Base-by-base conservation (phyloP, 768 basidiomycete genomes). In the Serendipita sp. region DNA sequence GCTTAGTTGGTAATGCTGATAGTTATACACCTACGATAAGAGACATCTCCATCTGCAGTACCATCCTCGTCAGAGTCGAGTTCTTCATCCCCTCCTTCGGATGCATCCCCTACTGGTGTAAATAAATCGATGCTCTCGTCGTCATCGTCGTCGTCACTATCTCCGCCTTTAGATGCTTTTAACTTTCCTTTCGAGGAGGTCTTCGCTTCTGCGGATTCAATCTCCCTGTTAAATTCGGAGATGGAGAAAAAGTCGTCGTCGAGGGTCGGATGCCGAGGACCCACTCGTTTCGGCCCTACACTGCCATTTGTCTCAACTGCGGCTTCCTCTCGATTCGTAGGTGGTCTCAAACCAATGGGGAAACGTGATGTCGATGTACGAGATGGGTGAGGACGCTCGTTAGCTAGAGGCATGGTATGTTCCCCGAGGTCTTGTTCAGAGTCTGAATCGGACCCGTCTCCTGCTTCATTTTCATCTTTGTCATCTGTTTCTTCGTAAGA, bases 201-300 rank as follows among this genome's bases (percentile, higher is more conserved):
- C 65, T 74, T 79, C 13, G 85, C 81, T 73, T 95, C 93, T 2
- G 84, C 81, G 68, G 81, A 82, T 72, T 90, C 89, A 1, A 86
- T 86, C 72, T 92, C 84, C 2, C 84, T 80, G 70, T 98, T 96
- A 78, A 99, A 99, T 18, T 83, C 79, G 34, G 83, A 82, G 54
- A 99, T 80, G 67, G 87, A 81, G 75, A 98, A 98, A 76, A 98
- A 98, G 13, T 79, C 83, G 71, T 98, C 95, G 73, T 97, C 86
- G 34, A 97, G 80, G 47, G 80, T 79, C 3, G 79, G 74, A 65
- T 79, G 76, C 3, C 71, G 70, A 5, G 68, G 68, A 18, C 66
- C 68, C 52, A 67, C 70, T 48, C 56, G 3, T 60, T 60, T 23
- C n/a, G 48, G 7, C 2, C 48, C n/a, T 5, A 18, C 48, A 16